Base-by-base conservation (phyloP, 768 basidiomycete genomes). In the Tylopilus sp. region DNA sequence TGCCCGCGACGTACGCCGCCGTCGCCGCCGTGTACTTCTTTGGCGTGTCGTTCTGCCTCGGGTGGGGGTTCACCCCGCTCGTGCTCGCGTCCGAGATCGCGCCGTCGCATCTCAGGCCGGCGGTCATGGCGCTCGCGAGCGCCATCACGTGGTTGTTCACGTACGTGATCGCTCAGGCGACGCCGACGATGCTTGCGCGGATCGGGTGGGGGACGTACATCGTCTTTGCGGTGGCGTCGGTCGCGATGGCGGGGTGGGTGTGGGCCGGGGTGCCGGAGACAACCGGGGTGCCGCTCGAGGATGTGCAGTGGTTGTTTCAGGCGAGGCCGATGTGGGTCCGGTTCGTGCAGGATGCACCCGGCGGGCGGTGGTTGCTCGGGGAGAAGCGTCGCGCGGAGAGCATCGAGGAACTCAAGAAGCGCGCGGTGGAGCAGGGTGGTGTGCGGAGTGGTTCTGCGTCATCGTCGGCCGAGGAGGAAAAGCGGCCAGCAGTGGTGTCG, bases 221-320 rank as follows among this genome's bases (percentile, higher is more conserved):
- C 22, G 52, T 69, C 17, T 72, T 72, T 47, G 71, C 71, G 1
- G 39, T 62, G 22, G 62, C 59, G 36, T 62, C 63, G 17, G 25
- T 69, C 2, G 40, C 58, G 49, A 69, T 74, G 63, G 62, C 61
- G 40, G 52, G 44, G 15, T 75, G 63, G 69, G 66, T 62, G 35
- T 69, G 70, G 61, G 53, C 57, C n/a, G 66, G 68, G 44, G 61
- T 75, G 7, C 74, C 74, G 0, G 74, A 75, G 60, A 75, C 74
- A 42, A 71, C 59, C 17, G 69, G 71, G 12, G 64, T 71, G 21
- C 65, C 70, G 31, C 64, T 75, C 25, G 73, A 75, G 62, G 71
- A 75, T 31, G 61, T 75, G 39, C 57, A 53, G 25, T 67, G 57
- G 50, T 31, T 75, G 20, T 74, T 75, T 31, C 69, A 71, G 46